These are phyloP conservation scores for Aspergillus affinis DNA, from an alignment of 495 filamentous ascomycete genomes.

Conservation along the genomic window DNA sequence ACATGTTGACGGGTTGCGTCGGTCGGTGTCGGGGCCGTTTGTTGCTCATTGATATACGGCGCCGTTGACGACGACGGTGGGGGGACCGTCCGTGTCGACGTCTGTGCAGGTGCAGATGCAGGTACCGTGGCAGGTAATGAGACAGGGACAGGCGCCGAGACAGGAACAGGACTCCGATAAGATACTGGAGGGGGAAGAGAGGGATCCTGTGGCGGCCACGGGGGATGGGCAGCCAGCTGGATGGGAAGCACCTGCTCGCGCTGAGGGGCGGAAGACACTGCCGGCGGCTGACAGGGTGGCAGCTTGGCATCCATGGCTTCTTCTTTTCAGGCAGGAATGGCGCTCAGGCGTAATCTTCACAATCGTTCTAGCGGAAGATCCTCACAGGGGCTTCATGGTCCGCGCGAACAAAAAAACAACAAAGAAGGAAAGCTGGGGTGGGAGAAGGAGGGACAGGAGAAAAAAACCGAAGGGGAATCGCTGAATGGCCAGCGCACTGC, in stretches of 20 bases:
- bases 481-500: constrained; percentile 32
- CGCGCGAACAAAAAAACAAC: constrained; percentile 1
- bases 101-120: neutral
- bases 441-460: constrained; percentile 10
- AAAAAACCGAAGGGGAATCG: constrained; percentile 17
- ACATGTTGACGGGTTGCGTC: constrained; percentile 17
- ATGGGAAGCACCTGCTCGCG: constrained; percentile 32
- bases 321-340: constrained; percentile 14
- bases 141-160: neutral
- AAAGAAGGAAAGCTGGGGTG: constrained; percentile 5
- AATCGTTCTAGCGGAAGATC: constrained; percentile 20
- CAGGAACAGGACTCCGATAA: neutral
- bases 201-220: constrained; percentile 4
- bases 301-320: constrained; percentile 37
- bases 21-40: neutral
- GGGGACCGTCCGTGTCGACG: neutral
- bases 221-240: constrained; percentile 20
- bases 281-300: constrained; percentile 18
- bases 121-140: neutral
- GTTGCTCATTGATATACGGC: neutral
- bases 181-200: neutral
- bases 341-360: constrained; percentile 20
- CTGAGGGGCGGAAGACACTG: constrained; percentile 17
- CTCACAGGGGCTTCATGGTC: constrained; percentile 23
- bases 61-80: neutral